phyloP scores from a whole-genome alignment of 2,329 filamentous ascomycete species.

The Lachnellula cervina region DNA sequence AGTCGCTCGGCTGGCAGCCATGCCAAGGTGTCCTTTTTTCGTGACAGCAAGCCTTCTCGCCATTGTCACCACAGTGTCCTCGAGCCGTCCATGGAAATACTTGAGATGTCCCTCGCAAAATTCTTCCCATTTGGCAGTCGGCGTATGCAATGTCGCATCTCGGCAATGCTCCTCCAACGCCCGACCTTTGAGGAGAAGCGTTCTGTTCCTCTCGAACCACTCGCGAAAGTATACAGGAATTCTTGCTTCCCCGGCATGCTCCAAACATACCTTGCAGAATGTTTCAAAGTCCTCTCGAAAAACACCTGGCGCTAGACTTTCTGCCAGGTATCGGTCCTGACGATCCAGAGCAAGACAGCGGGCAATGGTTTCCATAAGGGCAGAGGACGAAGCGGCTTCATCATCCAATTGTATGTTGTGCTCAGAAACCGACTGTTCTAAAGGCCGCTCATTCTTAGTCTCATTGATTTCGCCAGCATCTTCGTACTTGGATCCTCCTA shows the following conservation, averaged over 20 bases:
- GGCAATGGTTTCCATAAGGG: neutral
- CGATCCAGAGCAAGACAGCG: neutral
- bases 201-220: neutral
- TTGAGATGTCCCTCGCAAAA: neutral
- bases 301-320: neutral
- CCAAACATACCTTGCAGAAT: neutral
- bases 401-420: neutral
- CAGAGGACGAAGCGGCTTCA: neutral
- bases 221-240: neutral
- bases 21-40: neutral
- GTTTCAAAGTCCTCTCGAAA: neutral
- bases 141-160: neutral
- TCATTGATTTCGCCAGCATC: neutral
- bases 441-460: too few species aligned
- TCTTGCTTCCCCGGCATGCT: neutral
- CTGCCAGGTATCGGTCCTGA: neutral
- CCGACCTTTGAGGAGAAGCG: neutral
- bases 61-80: constrained; percentile 1
- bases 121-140: too few species aligned
- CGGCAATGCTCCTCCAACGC: neutral
- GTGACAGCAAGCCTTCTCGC: neutral
- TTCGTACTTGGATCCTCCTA: neutral
- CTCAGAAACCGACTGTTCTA: neutral
- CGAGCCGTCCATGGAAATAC: neutral
- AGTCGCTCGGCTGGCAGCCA: neutral